These are phyloP conservation scores for Scutellaria galericulata DNA, from an alignment of 257 asterid species.

Conservation along the genomic window DNA sequence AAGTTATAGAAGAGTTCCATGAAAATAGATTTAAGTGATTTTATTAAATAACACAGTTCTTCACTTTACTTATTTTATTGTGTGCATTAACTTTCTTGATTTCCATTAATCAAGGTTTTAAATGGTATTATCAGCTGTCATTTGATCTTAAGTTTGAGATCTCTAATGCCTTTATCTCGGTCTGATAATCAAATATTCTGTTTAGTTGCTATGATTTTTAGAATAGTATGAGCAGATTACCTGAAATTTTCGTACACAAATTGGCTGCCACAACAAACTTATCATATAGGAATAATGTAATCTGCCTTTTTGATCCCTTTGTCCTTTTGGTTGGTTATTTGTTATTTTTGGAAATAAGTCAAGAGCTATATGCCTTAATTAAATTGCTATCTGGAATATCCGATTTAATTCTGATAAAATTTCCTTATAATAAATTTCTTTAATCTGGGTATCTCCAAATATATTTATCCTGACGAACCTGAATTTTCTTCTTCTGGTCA, in stretches of 20 bases:
- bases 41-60: not conserved
- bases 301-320: not conserved
- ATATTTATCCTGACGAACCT: no score
- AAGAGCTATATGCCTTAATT: not conserved
- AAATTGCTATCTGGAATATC: not conserved
- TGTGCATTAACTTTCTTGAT: conserved; percentile 1
- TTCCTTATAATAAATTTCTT: no score
- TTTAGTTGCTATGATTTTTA: not conserved
- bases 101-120: not conserved
- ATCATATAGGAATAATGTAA: not conserved
- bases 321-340: conserved; percentile 1
- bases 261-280: not conserved
- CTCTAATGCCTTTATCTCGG: conserved; percentile 7
- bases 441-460: no score
- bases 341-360: not conserved
- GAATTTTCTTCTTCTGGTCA: no score
- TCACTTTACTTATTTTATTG: not conserved
- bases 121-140: not conserved
- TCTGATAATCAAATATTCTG: conserved; percentile 8
- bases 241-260: conserved; percentile 1
- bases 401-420: no score
- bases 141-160: conserved; percentile 16
- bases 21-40: not conserved
- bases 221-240: not conserved
- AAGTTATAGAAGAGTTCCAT: conserved; percentile 22